Evolutionary conservation across 208 protist species (phyloP), one percentile per base, ranked within the genome.

Genomic region (Trypanosoma cruzi): DNA sequence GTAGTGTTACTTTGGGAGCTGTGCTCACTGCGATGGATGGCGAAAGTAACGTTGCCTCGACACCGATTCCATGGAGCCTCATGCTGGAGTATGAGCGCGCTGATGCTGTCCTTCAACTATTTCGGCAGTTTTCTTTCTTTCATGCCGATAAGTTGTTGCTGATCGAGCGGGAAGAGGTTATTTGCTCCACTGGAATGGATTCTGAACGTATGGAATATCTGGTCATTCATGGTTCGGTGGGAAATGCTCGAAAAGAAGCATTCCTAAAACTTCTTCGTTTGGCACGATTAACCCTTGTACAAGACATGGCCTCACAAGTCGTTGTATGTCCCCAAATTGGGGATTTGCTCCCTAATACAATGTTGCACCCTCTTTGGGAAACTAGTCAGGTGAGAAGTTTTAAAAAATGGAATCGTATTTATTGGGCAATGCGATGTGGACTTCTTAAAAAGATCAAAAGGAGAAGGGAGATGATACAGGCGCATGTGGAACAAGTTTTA

Each of bases 71-170:
- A 62, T 95, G 89, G 89, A 60, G 42, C 36, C 64, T 75, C 3
- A 78, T 95, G 60, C 73, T 85, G 3, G 81, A 92, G 24, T 95
- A 95, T 64, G 90, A 95, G 68, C 78, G 74, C 29, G 64, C 55
- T 6, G 89, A 93, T 73, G 75, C 75, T 32, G 79, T 90, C 29
- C 67, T 77, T 50, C 61, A 77, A 8, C 60, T 92, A 4, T 76
- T 87, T 36, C 77, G 77, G 20, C 59, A 81, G 54, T 78, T 92
- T 55, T 77, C 81, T 28, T 81, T 89, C 34, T 87, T 94, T 67
- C 57, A 56, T 24, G 32, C 70, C 14, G 89, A 90, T 66, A 59
- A 65, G 8, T 62, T 95, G 40, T 65, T 65, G 24, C 65, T 95
- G 4, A 50, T 80, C 0, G 82, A 88, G 48, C 69, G 83, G 20